phyloP scores from a whole-genome alignment of 345 rosid genomes.

The Ricinus communis region DNA sequence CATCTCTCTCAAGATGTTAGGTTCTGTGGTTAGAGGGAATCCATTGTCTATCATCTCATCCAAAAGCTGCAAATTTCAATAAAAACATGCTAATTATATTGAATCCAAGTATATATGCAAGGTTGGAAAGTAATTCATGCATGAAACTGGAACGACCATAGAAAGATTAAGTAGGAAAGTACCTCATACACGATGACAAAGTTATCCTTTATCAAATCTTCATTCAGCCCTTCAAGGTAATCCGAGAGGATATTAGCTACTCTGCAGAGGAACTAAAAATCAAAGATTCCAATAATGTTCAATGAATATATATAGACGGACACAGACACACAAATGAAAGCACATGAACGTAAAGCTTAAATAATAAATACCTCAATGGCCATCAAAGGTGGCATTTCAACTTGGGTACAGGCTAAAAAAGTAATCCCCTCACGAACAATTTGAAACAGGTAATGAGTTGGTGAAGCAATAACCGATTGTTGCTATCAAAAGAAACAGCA shows the following conservation, averaged over 20 bases:
- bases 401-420: conserved; percentile 90
- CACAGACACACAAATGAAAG: not conserved
- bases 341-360: conserved; percentile 2
- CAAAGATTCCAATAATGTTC: conserved; percentile 13
- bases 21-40: conserved; percentile 95
- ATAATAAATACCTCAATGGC: conserved; percentile 69
- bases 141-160: not conserved
- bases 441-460: conserved; percentile 93
- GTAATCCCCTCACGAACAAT: conserved; percentile 83
- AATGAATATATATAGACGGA: conserved; percentile 3
- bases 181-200: conserved; percentile 96
- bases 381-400: conserved; percentile 98
- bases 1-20: conserved; percentile 87
- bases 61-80: conserved; percentile 59
- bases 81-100: conserved; percentile 8
- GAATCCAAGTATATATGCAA: conserved; percentile 10
- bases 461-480: conserved; percentile 86
- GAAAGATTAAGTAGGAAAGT: not conserved
- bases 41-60: conserved; percentile 99
- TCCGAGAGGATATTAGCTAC: conserved; percentile 81
- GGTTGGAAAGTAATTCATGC: not conserved
- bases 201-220: conserved; percentile 91
- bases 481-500: conserved; percentile 36
- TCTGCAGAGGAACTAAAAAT: conserved; percentile 81
- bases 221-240: conserved; percentile 94